These are phyloP conservation scores for Nakazawaea ambrosiae DNA, from an alignment of 805 yeast genomes.

Conservation along the genomic window DNA sequence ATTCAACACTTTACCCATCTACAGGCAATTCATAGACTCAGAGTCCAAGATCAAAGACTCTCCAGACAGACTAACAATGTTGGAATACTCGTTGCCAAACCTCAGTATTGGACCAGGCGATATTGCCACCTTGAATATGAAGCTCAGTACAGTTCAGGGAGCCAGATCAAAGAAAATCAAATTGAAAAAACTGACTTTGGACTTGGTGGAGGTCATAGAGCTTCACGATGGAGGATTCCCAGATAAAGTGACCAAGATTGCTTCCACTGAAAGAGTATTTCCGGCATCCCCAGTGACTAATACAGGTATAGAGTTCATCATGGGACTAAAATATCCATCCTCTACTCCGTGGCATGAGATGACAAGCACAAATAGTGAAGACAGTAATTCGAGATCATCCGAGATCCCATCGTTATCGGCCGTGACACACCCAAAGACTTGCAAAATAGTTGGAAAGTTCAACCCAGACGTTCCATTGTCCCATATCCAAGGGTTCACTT, in stretches of 20 bases:
- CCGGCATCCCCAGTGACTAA: slow-evolving; percentile 19
- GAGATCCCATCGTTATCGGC: too few relatives aligned
- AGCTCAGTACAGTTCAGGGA: slow-evolving; percentile 20
- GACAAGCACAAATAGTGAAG: background rate
- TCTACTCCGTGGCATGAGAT: slow-evolving; percentile 14
- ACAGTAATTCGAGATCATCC: background rate
- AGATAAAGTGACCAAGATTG: slow-evolving; percentile 4
- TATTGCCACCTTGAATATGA: slow-evolving; percentile 29
- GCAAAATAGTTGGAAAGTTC: slow-evolving; percentile 12
- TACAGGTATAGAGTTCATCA: slow-evolving; percentile 19
- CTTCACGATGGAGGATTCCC: slow-evolving; percentile 39
- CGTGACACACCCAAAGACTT: background rate
- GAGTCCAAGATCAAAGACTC: slow-evolving; percentile 36
- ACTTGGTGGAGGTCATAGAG: slow-evolving; percentile 47
- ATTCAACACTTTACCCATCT: slow-evolving; percentile 51
- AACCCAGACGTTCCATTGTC: slow-evolving; percentile 24
- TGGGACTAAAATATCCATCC: slow-evolving; percentile 26
- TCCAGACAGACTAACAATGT: slow-evolving; percentile 39
- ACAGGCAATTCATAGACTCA: slow-evolving; percentile 48
- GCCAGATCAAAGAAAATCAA: slow-evolving; percentile 19
- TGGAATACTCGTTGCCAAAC: slow-evolving; percentile 39
- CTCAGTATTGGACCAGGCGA: slow-evolving; percentile 58
- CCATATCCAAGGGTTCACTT: slow-evolving; percentile 45
- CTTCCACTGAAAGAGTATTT: slow-evolving; percentile 7
- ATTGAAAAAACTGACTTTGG: slow-evolving; percentile 38